These are phyloP conservation scores for Fusarium nisikadoi DNA, from an alignment of 2,329 filamentous ascomycete species.

Conservation along the genomic window DNA sequence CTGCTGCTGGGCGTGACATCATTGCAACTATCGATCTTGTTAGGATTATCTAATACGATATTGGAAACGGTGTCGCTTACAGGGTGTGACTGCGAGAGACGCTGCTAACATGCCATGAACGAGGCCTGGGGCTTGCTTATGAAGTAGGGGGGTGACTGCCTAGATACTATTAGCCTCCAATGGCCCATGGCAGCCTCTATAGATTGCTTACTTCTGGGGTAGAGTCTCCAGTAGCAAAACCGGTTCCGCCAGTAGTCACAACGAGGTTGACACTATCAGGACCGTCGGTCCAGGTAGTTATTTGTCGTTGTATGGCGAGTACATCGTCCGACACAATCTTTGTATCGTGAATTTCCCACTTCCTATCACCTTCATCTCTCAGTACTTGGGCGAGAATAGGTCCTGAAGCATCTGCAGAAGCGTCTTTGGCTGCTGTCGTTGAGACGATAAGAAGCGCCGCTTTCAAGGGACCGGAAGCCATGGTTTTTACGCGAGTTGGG, in stretches of 20 bases:
- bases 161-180: not conserved
- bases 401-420: slow-evolving; percentile 80
- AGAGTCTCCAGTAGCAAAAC: slow-evolving; percentile 84
- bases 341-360: slow-evolving; percentile 76
- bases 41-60: not conserved
- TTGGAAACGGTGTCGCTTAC: slow-evolving; percentile 62
- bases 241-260: slow-evolving; percentile 90
- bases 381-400: slow-evolving; percentile 76
- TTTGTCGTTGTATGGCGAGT: slow-evolving; percentile 76
- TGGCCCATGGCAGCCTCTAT: too few relatives aligned
- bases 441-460: slow-evolving; percentile 88
- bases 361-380: slow-evolving; percentile 69
- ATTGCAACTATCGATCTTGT: slow-evolving; percentile 76
- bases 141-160: slow-evolving; percentile 82
- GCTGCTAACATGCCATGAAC: slow-evolving; percentile 95
- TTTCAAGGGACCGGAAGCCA: slow-evolving; percentile 61
- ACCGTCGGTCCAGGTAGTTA: slow-evolving; percentile 79
- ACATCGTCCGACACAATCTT: slow-evolving; percentile 84
- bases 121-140: slow-evolving; percentile 87
- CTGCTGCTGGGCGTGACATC: slow-evolving; percentile 95
- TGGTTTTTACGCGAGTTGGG: slow-evolving; percentile 11
- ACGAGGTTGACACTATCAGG: slow-evolving; percentile 76
- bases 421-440: slow-evolving; percentile 85
- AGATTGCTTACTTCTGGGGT: slow-evolving; percentile 79
- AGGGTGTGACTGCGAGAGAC: slow-evolving; percentile 88